phyloP scores from a whole-genome alignment of 2,329 filamentous ascomycete species.

The Colletotrichum chrysophilum region DNA sequence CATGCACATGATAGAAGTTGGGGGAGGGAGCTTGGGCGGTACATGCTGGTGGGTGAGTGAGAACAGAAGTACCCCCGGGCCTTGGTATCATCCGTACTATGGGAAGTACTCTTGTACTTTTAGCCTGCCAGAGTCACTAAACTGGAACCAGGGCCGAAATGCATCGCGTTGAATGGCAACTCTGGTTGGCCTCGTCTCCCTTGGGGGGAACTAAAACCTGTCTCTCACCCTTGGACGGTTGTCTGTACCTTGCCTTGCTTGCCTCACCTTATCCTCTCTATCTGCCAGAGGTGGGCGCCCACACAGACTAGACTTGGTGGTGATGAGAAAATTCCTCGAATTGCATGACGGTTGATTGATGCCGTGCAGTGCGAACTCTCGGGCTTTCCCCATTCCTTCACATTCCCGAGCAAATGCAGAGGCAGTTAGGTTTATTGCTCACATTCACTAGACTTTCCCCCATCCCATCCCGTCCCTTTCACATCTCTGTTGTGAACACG shows the following conservation, averaged over 20 bases:
- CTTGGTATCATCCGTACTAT: neutral
- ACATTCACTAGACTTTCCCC: neutral
- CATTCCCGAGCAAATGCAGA: neutral
- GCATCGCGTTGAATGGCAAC: neutral
- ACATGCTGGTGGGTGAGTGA: neutral
- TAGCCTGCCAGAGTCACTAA: neutral
- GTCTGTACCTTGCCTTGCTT: neutral
- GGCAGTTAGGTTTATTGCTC: neutral
- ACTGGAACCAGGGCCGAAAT: conserved; percentile 7
- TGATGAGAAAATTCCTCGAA: neutral
- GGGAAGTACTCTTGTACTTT: neutral
- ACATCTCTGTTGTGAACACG: neutral
- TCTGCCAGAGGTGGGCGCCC: neutral
- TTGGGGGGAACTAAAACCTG: conserved; percentile 34
- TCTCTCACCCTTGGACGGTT: conserved; percentile 19
- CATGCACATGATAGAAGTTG: neutral
- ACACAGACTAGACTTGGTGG: neutral
- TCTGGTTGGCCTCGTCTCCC: conserved; percentile 27
- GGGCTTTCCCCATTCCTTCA: neutral
- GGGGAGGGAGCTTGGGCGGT: neutral
- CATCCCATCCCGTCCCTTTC: neutral
- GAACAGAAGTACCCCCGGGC: neutral
- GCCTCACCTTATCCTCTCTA: neutral
- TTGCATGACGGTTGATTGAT: neutral
- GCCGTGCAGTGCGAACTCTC: neutral